These are phyloP conservation scores for Plasmodium vivax DNA, from an alignment of 169 alveolate species.

Conservation along the genomic window DNA sequence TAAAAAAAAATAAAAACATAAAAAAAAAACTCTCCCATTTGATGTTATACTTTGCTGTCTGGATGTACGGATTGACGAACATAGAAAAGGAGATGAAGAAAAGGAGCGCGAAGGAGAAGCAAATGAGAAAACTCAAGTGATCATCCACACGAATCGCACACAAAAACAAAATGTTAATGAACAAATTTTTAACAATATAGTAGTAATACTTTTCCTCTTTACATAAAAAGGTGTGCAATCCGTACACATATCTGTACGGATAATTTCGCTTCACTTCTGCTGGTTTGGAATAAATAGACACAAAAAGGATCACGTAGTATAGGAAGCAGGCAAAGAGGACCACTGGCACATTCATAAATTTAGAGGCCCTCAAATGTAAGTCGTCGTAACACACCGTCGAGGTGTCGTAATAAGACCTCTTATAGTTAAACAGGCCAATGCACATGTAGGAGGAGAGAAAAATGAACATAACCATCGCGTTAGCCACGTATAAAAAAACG, in stretches of 20 bases:
- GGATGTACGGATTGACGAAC: constrained; percentile 46
- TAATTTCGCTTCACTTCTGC: background rate
- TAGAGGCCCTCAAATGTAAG: constrained; percentile 3
- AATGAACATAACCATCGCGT: constrained; percentile 44
- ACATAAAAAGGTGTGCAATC: constrained; percentile 69
- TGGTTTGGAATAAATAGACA: constrained; percentile 17
- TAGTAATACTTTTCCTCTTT: constrained; percentile 32
- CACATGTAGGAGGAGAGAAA: constrained; percentile 69
- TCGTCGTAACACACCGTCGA: constrained; percentile 27
- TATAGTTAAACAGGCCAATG: constrained; percentile 47
- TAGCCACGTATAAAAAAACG: constrained; percentile 19
- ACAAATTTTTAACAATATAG: constrained; percentile 29
- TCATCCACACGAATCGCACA: constrained; percentile 18
- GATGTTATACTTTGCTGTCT: background rate
- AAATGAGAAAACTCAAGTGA: constrained; percentile 40
- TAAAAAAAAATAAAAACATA: constrained; percentile 74
- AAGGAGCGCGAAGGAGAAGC: constrained; percentile 40
- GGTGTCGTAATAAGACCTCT: constrained; percentile 59
- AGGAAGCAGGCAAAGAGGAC: constrained; percentile 19
- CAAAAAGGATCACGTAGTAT: constrained; percentile 15
- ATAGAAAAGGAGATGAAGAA: constrained; percentile 42
- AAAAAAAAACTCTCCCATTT: constrained; percentile 43
- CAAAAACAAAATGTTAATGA: constrained; percentile 56
- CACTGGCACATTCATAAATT: constrained; percentile 12
- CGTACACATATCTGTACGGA: constrained; percentile 41